Base-by-base conservation (phyloP, 306 rosid species). In the Pterocarpus santalinus region DNA sequence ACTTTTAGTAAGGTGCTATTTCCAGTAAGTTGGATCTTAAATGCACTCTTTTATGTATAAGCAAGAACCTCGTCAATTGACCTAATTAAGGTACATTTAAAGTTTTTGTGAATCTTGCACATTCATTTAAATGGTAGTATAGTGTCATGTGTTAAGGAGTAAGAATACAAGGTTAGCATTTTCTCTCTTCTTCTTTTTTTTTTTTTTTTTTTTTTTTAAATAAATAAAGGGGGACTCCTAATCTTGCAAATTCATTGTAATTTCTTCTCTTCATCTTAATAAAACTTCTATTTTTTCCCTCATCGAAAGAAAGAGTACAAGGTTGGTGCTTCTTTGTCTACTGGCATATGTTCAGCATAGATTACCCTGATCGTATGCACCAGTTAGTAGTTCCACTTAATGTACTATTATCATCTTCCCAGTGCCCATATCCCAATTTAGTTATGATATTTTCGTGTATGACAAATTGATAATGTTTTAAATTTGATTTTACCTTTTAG, bases 401-500 rank as follows among this genome's bases (percentile, higher is more conserved):
- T 73, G 17, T 71, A 39, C 57, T 81, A 1, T 56, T 58, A 15
- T 77, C 60, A 70, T 53, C 43, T 82, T 39, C 67, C 4, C 5
- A 5, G 64, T 41, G 36, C 46, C 47, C 70, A 32, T 55, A 66
- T 77, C 49, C 70, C 52, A 51, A 34, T 51, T 72, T 12, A 65
- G 11, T 60, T 62, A 72, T 73, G 34, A 47, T 69, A 35, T 56
- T 69, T 71, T 64, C 39, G 38, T 46, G 17, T 16, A 60, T 35
- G 66, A 33, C 4, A 55, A 55, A 5, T 55, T 55, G 61, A 55
- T 11, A 35, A 32, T 69, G 43, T 46, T 82, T 72, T 65, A 39
- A 57, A 64, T 67, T 57, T 76, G 58, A 65, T 76, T 82, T 86
- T 75, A 76, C 73, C 78, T 82, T 86, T 68, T 85, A 93, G 99